A percentile compares a stretch with the other conserved stretches of the same genome.
Conservation (phyloP, 495 filamentous ascomycete species). For the Tuber microsphaerosporum region DNA sequence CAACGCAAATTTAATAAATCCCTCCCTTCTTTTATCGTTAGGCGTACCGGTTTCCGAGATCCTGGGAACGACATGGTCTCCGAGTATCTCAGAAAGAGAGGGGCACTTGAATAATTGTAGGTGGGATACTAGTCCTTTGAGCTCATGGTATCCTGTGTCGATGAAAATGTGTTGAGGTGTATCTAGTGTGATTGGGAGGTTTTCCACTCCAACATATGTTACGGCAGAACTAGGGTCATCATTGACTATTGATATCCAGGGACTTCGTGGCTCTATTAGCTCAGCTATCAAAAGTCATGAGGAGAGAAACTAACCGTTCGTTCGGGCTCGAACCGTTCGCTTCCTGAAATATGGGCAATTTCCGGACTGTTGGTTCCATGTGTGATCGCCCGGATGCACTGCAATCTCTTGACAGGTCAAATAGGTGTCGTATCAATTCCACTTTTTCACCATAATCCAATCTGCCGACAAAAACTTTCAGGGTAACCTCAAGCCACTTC, state of each 20-base stretch:
- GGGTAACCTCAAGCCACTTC: constrained; percentile 23
- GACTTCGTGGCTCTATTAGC: constrained; percentile 9
- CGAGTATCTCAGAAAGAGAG: constrained; percentile 16
- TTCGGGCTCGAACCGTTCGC: not conserved
- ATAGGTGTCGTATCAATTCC: constrained; percentile 8
- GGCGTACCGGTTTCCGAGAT: constrained; percentile 12
- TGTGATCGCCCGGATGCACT: not conserved
- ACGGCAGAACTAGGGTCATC: not conserved
- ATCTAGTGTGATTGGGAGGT: constrained; percentile 14
- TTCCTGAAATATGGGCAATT: constrained; percentile 19
- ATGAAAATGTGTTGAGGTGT: constrained; percentile 26
- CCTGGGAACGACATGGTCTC: constrained; percentile 19
- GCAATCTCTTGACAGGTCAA: not conserved
- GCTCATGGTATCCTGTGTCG: constrained; percentile 13
- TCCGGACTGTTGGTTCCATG: constrained; percentile 12
- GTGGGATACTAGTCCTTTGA: constrained; percentile 4
- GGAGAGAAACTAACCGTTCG: constrained; percentile 6
- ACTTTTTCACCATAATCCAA: constrained; percentile 8
- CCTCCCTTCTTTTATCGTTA: constrained; percentile 17
- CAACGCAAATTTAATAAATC: constrained; percentile 19
- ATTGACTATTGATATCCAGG: constrained; percentile 24
- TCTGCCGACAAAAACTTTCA: constrained; percentile 15
- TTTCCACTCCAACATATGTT: constrained; percentile 19
- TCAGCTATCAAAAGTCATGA: not conserved
- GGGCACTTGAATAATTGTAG: constrained; percentile 18